Conservation (phyloP, 1,284 basidiomycete genomes). For the Ustilago tritici region DNA sequence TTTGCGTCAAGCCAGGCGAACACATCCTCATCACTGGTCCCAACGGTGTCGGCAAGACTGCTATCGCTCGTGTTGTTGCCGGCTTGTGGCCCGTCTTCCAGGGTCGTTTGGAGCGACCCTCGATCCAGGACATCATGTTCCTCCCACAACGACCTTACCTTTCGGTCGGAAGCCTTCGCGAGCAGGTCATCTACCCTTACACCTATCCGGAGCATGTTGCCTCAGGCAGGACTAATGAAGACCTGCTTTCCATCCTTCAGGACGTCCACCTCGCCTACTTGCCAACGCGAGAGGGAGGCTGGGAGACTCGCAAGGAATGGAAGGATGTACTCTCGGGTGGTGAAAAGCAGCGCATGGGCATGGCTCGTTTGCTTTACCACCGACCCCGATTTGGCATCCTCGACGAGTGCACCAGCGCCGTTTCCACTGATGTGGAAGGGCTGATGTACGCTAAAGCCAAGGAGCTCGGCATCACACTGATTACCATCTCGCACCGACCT, state of each 20-base stretch:
- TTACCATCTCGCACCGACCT: slow-evolving; percentile 80
- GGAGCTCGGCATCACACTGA: slow-evolving; percentile 88
- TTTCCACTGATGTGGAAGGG: slow-evolving; percentile 95
- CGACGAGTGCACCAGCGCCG: slow-evolving; percentile 91
- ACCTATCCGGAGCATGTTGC: slow-evolving; percentile 65
- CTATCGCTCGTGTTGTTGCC: slow-evolving; percentile 88
- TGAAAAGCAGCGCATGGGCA: slow-evolving; percentile 81
- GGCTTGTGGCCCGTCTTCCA: slow-evolving; percentile 81
- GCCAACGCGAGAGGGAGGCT: slow-evolving; percentile 83
- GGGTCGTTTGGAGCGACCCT: slow-evolving; percentile 67
- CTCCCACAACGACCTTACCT: slow-evolving; percentile 93
- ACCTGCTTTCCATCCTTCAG: slow-evolving; percentile 80
- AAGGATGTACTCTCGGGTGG: slow-evolving; percentile 80
- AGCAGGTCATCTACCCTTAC: slow-evolving; percentile 76
- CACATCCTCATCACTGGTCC: slow-evolving; percentile 94
- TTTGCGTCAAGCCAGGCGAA: slow-evolving; percentile 81
- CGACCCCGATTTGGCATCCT: slow-evolving; percentile 75
- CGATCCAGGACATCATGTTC: slow-evolving; percentile 78
- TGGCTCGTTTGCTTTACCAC: slow-evolving; percentile 82
- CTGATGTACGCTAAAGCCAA: slow-evolving; percentile 96
- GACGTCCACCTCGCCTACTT: slow-evolving; percentile 87
- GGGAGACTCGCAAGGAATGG: slow-evolving; percentile 89
- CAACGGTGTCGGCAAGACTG: slow-evolving; percentile 86
- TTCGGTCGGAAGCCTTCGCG: slow-evolving; percentile 84
- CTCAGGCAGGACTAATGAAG: slow-evolving; percentile 76